Evolutionary conservation across 805 yeast species (phyloP).

Genomic region (Ogataea pini): DNA sequence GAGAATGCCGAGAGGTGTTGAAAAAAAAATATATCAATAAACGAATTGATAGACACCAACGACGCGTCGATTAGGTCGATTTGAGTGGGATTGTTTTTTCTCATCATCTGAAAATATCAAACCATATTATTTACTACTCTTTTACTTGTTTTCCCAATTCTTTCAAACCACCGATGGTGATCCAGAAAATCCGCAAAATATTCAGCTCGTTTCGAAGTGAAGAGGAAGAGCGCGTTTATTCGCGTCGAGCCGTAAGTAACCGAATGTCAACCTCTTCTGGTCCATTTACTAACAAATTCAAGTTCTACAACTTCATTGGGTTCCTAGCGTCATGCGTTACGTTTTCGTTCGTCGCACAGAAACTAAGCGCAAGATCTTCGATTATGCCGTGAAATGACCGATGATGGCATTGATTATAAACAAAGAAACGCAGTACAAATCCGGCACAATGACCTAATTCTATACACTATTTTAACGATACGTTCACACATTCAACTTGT

Average conservation of each 20-base stretch:
- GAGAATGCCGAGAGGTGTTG: conserved; percentile 2
- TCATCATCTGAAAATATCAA: too few species aligned
- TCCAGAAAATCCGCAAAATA: conserved; percentile 75
- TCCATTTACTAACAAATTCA: neutral
- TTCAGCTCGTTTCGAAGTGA: conserved; percentile 83
- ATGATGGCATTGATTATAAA: conserved; percentile 9
- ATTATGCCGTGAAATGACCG: conserved; percentile 11
- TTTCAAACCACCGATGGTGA: conserved; percentile 49
- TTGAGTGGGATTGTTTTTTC: too few species aligned
- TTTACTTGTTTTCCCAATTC: too few species aligned
- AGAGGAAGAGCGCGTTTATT: conserved; percentile 77
- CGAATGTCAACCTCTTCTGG: neutral
- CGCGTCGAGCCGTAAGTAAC: conserved; percentile 62
- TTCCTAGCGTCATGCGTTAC: conserved; percentile 78
- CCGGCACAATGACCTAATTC: neutral
- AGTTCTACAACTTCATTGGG: conserved; percentile 74
- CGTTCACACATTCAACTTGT: neutral
- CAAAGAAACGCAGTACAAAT: conserved; percentile 4
- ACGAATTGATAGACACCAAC: too few species aligned
- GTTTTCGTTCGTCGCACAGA: conserved; percentile 79
- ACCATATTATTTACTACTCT: too few species aligned
- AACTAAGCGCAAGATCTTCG: conserved; percentile 23
- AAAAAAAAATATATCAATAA: too few species aligned
- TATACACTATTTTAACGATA: neutral
- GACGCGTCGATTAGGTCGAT: too few species aligned